Base-by-base conservation (phyloP, 164 flowering plant genomes). In the Tinospora cordifolia region DNA sequence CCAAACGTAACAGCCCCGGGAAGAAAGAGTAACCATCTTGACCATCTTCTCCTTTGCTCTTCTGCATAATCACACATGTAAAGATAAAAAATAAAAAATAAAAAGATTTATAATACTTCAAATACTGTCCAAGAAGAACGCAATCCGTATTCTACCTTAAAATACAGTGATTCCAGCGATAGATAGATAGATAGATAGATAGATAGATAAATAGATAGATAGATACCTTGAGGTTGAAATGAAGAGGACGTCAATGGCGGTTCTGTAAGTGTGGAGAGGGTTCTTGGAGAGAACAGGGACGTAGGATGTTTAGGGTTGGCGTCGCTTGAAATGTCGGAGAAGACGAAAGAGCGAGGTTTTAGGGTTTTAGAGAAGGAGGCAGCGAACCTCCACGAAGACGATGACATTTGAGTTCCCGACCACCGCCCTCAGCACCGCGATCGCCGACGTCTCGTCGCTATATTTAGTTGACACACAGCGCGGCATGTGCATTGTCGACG, bases 1-100 rank as follows among this genome's bases (percentile, higher is more conserved):
- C 98, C 98, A 81, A 93, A 93, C 26, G 94, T 82, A 39, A 93
- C 79, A 44, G 86, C 97, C 69, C 97, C 98, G 17, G 98, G 98
- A 47, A 89, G 70, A 69, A 91, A 93, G 62, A 93, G 86, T 58
- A 91, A 65, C 88, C 86, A 83, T 80, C 84, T 90, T 26, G 96
- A 79, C 96, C 86, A 90, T 71, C 76, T 72, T 65, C 82, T 78
- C 24, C 78, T 77, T 71, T 69, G 70, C 25, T 72, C 72, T 44
- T 80, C 91, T 84, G 58, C 17, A 63, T 15, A 65, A 65, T 41
- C 36, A n/a, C n/a, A n/a, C n/a, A n/a, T n/a, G n/a, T n/a, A n/a
- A n/a, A n/a, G n/a, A n/a, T n/a, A 26, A 36, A 9, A 51, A 51
- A 6, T 8, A 17, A 74, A 65, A 58, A 74, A 41, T 8, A 6